Base-by-base conservation (phyloP, 2,329 filamentous ascomycete species). In the Fusarium floridanum region DNA sequence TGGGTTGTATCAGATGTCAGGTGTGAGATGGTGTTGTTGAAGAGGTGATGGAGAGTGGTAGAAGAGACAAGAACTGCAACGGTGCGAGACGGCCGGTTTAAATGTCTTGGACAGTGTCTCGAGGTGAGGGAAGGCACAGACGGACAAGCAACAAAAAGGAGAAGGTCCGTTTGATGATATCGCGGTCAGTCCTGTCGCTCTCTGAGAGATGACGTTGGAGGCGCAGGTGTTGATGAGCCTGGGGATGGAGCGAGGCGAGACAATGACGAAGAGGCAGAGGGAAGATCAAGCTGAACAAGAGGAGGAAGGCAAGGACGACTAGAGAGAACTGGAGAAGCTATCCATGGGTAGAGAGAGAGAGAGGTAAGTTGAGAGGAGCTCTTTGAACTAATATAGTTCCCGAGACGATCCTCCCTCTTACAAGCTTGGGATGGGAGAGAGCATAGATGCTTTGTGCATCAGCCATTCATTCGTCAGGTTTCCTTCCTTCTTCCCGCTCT, bases 41-140 rank as follows among this genome's bases (percentile, higher is more conserved):
- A 43, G 53, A 65, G 64, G 43, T 55, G 61, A 61, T 50, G 29
- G 57, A 41, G 43, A 53, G 43, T 53, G 48, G 24, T 10, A 32
- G 16, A 43, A 56, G 43, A 34, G 48, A 61, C 57, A 48, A 36
- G 63, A 6, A 41, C 8, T 50, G 29, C 17, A 45, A 41, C 29
- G 60, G 69, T 67, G 73, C 62, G 67, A 75, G 53, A 48, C 20
- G 64, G 32, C 67, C 11, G 63, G 61, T 64, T 75, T 73, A 74
- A 66, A 73, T 70, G 66, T 66, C 63, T 75, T 75, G 67, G 61
- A 45, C 27, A 27, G n/a, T 32, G 34, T 53, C 24, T 29, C 14
- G 34, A 45, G 55, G 29, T 10, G 37, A 71, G 34, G 59, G 41
- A 57, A 73, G 60, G 62, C 36, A 70, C 20, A 36, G 48, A 39